Base-by-base conservation (phyloP, 1,284 basidiomycete species). In the Irpex lacteus region DNA sequence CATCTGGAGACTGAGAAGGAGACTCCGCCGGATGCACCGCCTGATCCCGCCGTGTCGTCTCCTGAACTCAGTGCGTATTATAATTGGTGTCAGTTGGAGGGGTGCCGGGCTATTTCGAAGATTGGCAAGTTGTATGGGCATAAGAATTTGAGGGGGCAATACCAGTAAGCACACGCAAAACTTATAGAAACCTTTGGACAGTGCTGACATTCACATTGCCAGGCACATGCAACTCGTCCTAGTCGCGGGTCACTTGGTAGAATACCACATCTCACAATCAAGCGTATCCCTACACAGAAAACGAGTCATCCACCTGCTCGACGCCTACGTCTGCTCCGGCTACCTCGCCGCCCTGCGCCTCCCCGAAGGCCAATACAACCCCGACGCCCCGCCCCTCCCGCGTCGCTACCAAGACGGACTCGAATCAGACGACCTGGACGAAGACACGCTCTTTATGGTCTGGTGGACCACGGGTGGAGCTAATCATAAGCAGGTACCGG, bases 381-480 rank as follows among this genome's bases (percentile, higher is more conserved):
- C 87, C 1, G 82, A 85, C 68, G 77, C 76, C 6, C 76, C 79
- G 2, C 75, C 79, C 5, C 75, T 82, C 21, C 84, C 90, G 1
- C 84, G 89, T n/a, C 84, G 89, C 55, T 94, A 93, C 71, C 80
- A 85, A 61, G 92, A 94, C 68, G 92, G 92, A 1, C 78, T 94
- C 13, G 91, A 94, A 75, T 85, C 87, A 7, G 84, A 91, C 68
- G 92, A 94, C 68, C 76, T 80, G 21, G 90, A 91, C 63, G 90
- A 92, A 71, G 92, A 94, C 72, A 86, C 82, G 67, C 70, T 92
- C 8, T 91, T 93, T 67, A 83, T 91, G 73, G 74, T 94, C 7
- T 90, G 85, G 83, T 90, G 88, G 72, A 82, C n/a, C 5, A 40
- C 54, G 9, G 56, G 32, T 13, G 68, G 65, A 15, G 67, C 66